Conservation (phyloP, 352 stramenopile genomes). For the Lagenidium giganteum region DNA sequence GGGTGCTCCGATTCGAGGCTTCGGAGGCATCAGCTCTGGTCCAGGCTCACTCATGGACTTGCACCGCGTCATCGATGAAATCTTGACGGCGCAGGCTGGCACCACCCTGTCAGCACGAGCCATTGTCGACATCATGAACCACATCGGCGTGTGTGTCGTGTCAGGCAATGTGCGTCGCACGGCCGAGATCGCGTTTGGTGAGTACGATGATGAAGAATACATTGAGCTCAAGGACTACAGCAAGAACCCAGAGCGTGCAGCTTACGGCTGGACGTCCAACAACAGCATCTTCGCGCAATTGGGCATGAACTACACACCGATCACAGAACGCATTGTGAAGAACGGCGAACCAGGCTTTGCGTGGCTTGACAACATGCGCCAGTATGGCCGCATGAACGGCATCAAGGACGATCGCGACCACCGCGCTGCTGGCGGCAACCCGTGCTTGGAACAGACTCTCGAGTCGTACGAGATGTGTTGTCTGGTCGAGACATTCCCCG, state of each 20-base stretch:
- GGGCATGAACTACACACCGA: conserved; percentile 90
- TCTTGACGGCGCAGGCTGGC: conserved; percentile 47
- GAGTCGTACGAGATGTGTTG: conserved; percentile 95
- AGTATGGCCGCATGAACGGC: conserved; percentile 88
- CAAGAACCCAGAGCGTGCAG: conserved; percentile 82
- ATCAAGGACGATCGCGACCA: conserved; percentile 74
- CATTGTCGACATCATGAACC: conserved; percentile 94
- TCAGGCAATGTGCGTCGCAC: conserved; percentile 90
- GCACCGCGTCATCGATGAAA: conserved; percentile 52
- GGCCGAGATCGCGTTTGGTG: conserved; percentile 92
- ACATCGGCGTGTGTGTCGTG: conserved; percentile 87
- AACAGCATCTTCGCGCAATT: conserved; percentile 92
- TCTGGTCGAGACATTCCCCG: conserved; percentile 92
- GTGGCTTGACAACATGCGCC: conserved; percentile 94
- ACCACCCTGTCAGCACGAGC: conserved; percentile 49
- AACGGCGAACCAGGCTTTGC: conserved; percentile 92
- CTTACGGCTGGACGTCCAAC: conserved; percentile 92
- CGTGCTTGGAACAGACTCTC: conserved; percentile 89
- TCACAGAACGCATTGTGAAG: conserved; percentile 75
- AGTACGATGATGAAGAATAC: conserved; percentile 83
- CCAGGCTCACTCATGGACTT: conserved; percentile 67
- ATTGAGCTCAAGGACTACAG: conserved; percentile 91
- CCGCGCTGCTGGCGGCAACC: conserved; percentile 85
- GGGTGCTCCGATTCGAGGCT: conserved; percentile 84
- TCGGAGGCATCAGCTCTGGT: conserved; percentile 88